phyloP scores from a whole-genome alignment of 2,329 filamentous ascomycete genomes.

The Ceratocystis ficicola region DNA sequence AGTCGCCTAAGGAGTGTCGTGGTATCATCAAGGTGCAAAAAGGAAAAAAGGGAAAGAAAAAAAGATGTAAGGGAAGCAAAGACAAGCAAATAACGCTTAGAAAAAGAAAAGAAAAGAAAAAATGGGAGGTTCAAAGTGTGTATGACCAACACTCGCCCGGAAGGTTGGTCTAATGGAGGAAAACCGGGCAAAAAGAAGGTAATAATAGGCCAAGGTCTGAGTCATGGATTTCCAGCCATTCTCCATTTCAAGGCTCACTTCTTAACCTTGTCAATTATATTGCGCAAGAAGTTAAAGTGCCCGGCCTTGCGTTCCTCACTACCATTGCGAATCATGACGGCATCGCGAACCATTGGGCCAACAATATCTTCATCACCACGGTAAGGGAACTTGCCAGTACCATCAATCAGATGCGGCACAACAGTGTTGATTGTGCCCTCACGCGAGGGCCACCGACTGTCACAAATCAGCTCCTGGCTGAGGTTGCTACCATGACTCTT shows the following conservation, averaged over 20 bases:
- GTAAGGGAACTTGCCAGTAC: constrained; percentile 74
- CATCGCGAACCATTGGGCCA: constrained; percentile 67
- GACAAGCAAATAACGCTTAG: not conserved
- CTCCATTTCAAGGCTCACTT: not conserved
- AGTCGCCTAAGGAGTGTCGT: constrained; percentile 8
- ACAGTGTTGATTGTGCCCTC: constrained; percentile 49
- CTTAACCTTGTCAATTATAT: constrained; percentile 36
- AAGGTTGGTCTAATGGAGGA: not conserved
- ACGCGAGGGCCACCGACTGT: constrained; percentile 35
- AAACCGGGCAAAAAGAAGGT: not conserved
- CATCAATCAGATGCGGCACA: constrained; percentile 56
- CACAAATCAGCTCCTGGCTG: constrained; percentile 32
- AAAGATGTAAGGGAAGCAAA: not conserved
- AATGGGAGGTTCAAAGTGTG: not conserved
- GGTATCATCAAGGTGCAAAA: constrained; percentile 2
- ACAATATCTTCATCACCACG: constrained; percentile 87
- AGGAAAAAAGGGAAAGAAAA: not conserved
- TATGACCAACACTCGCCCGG: not conserved
- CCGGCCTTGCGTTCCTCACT: constrained; percentile 34
- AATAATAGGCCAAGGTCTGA: too few relatives aligned
- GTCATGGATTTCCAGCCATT: not conserved
- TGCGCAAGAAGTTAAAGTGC: constrained; percentile 38
- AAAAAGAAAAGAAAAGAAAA: not conserved
- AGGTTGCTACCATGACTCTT: not conserved
- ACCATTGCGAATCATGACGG: constrained; percentile 38